Conservation (phyloP, 805 yeast species). For the Pichia nakasei region DNA sequence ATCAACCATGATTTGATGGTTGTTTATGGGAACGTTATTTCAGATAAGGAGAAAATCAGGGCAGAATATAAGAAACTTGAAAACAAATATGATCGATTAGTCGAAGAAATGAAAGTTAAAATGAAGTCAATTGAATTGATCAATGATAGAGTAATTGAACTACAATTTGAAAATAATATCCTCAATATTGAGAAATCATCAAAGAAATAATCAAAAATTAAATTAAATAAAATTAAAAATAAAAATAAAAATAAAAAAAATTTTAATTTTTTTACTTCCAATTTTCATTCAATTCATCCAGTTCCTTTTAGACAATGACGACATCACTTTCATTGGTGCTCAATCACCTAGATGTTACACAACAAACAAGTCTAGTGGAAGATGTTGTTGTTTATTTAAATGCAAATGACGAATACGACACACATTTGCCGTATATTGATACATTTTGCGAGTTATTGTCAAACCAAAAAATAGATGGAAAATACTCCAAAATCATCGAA, state of each 20-base stretch:
- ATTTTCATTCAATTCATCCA: too few species aligned
- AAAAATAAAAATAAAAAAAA: neutral
- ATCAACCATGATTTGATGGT: constrained; percentile 6
- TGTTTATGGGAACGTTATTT: constrained; percentile 11
- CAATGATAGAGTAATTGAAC: constrained; percentile 41
- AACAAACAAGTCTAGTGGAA: constrained; percentile 7
- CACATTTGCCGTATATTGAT: constrained; percentile 8
- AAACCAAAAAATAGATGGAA: constrained; percentile 7
- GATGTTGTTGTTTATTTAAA: constrained; percentile 6
- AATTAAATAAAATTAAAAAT: too few species aligned
- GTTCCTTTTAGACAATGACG: neutral
- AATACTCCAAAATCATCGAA: constrained; percentile 3
- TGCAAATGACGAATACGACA: neutral
- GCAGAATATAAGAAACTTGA: constrained; percentile 20
- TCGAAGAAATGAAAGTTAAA: constrained; percentile 30
- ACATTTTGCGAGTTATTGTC: constrained; percentile 17
- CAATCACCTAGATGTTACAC: constrained; percentile 8
- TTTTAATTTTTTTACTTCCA: neutral
- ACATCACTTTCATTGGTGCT: constrained; percentile 5
- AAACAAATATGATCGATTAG: constrained; percentile 13
- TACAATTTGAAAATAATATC: constrained; percentile 42
- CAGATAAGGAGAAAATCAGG: constrained; percentile 13
- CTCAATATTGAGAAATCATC: constrained; percentile 13
- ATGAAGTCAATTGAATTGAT: constrained; percentile 38
- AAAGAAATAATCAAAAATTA: too few species aligned